Evolutionary conservation across 805 yeast genomes (phyloP), one percentile per base, ranked within the genome.

Genomic region (Saturnispora mendoncae): DNA sequence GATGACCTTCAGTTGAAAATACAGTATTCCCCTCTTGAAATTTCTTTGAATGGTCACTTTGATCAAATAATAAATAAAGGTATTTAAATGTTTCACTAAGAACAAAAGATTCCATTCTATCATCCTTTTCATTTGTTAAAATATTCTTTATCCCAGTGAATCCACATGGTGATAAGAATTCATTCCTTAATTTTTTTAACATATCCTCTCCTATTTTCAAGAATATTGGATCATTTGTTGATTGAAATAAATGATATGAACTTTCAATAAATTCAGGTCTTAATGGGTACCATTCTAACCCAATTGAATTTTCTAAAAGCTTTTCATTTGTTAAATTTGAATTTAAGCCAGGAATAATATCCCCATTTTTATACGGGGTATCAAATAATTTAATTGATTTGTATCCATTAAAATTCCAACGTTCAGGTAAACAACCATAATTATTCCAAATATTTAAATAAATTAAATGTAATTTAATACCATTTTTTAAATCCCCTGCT

Each of bases 191-290:
- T 42, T 79, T 75, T 2, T 69, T 51, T 43, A 88, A 56, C 6
- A 84, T 64, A 21, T 76, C 67, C 45, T 74, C 76, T 2, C 96
- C 97, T 24, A 85, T 74, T 41, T 78, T 76, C 15, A 88, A 62
- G 57, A 79, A 87, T 53, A 86, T 68, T 2, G 95, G 95, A 56
- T 88, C 97, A 43, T 66, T 70, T 0, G 97, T 88, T 2, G 95
- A 94, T 31, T 82, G 65, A 54, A 81, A 87, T 13, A 88, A 62
- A 54, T 80, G 79, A 58, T 86, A 88, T 0, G 94, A 85, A 0
- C 94, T 83, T 56, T 88, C 97, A 33, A 85, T 71, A 50, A 87
- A 85, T 56, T 88, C 97, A 0, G 97, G 97, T 41, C 97, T 66
- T 33, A 88, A 65, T 2, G 96, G 95, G 53, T 85, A 88, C 96